Evolutionary conservation across 116 monocot species (phyloP).

Genomic region (Phalaenopsis hybrid): DNA sequence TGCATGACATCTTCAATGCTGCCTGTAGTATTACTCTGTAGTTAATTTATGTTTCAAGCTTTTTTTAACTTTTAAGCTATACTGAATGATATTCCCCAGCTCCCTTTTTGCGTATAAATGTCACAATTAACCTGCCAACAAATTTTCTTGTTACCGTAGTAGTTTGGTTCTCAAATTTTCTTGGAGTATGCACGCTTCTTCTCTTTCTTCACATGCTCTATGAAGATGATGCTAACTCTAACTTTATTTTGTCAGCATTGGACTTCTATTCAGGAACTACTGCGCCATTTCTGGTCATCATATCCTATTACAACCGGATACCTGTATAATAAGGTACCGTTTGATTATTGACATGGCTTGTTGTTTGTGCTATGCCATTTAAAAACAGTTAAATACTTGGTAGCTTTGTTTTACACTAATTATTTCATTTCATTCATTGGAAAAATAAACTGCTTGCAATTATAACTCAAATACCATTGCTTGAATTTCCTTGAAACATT

Average conservation of each 20-base stretch:
- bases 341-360: background rate
- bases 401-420: background rate
- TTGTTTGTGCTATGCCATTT: background rate
- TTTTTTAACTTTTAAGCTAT: background rate
- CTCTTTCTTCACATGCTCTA: background rate
- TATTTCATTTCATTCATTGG: background rate
- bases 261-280: slow-evolving; percentile 86
- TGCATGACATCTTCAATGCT: background rate
- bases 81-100: background rate
- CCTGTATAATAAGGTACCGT: slow-evolving; percentile 67
- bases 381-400: background rate
- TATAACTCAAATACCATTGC: background rate
- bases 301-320: slow-evolving; percentile 74
- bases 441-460: background rate
- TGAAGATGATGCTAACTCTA: slow-evolving; percentile 1
- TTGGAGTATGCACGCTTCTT: background rate
- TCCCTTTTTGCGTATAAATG: background rate
- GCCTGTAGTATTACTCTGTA: background rate
- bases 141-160: background rate
- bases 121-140: background rate
- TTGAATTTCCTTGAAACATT: background rate
- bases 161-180: background rate
- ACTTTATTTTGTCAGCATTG: slow-evolving; percentile 57
- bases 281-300: slow-evolving; percentile 95
- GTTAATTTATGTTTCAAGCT: background rate